A percentile compares a stretch with the other conserved stretches of the same genome.
Evolutionary conservation across 176 grass and related monocot species (phyloP).

Genomic region (Carex cristatella): DNA sequence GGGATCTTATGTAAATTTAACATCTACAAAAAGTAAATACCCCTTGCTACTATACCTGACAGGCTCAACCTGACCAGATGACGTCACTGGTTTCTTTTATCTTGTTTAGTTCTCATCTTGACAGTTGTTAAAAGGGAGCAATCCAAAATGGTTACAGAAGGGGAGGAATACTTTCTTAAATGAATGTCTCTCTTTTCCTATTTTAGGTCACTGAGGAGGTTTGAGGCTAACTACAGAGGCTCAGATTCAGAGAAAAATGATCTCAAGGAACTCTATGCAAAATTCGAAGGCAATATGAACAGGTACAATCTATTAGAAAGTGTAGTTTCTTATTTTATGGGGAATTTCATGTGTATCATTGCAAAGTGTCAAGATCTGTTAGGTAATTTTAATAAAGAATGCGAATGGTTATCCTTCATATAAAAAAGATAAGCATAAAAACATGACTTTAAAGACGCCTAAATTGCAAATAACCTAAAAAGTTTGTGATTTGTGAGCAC

Average conservation of each 20-base stretch:
- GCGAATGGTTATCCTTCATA: not conserved
- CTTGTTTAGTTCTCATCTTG: not conserved
- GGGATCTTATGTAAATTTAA: not conserved
- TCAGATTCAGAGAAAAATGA: conserved; percentile 67
- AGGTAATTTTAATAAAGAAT: not conserved
- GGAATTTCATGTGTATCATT: not conserved
- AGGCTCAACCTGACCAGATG: not conserved
- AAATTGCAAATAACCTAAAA: too few species aligned
- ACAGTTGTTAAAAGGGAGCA: not conserved
- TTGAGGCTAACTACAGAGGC: too few species aligned
- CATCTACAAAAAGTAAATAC: not conserved
- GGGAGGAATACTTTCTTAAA: not conserved
- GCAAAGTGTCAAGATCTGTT: not conserved
- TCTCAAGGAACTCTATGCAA: conserved; percentile 73
- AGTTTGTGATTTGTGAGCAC: too few species aligned
- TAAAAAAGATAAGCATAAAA: not conserved
- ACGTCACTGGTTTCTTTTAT: not conserved
- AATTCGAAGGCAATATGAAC: conserved; percentile 86
- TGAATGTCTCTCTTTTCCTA: not conserved
- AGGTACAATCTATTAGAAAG: conserved; percentile 38
- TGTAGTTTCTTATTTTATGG: not conserved
- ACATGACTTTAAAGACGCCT: not conserved
- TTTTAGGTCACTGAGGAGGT: conserved; percentile 40
- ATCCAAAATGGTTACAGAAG: not conserved
- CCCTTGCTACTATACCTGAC: not conserved